Evolutionary conservation across 305 asterid species (phyloP), one percentile per base, ranked within the genome.

Genomic region (Solanum hybrid): DNA sequence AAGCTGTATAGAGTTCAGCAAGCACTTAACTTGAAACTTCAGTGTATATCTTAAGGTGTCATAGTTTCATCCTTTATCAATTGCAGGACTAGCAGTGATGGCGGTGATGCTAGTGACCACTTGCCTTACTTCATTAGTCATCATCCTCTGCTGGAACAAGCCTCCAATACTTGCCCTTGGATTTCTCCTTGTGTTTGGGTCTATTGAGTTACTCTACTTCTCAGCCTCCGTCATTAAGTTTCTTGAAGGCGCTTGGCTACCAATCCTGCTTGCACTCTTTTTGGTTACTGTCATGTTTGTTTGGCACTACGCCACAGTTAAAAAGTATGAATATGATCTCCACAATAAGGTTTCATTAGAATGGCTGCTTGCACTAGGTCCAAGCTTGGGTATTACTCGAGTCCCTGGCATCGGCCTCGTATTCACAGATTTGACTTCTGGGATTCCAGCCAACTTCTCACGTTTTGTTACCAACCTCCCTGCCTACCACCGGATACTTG

Each of bases 161-260:
- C 98, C 98, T 78, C 99, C 99, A 4, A 89, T 94, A 3, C 60
- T 96, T 29, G 99, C 99, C 86, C 92, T 97, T 56, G 90, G 93
- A 88, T 97, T 97, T 88, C 95, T 97, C 24, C 93, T 96, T 7
- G 95, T 96, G 91, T 97, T 97, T 22, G 99, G 99, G 38, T 96
- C 99, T 86, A 93, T 97, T 20, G 99, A 97, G 77, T 86, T 97
- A 38, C 95, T 97, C 3, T 97, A 97, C 95, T 96, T 97, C 92
- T 97, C 98, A 0, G 99, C 99, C 26, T 97, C 99, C 35, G 90
- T 97, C 84, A 95, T 94, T 72, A 97, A 97, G 95, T 97, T 97
- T 91, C 96, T 92, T 26, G 99, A 97, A 91, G 99, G 99, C 10
- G 99, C 99, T 2, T 97, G 99, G 99, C 98, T 97, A 29, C 99